Conservation (phyloP, 768 basidiomycete species). For the Rhodotorula kratochvilovae region DNA sequence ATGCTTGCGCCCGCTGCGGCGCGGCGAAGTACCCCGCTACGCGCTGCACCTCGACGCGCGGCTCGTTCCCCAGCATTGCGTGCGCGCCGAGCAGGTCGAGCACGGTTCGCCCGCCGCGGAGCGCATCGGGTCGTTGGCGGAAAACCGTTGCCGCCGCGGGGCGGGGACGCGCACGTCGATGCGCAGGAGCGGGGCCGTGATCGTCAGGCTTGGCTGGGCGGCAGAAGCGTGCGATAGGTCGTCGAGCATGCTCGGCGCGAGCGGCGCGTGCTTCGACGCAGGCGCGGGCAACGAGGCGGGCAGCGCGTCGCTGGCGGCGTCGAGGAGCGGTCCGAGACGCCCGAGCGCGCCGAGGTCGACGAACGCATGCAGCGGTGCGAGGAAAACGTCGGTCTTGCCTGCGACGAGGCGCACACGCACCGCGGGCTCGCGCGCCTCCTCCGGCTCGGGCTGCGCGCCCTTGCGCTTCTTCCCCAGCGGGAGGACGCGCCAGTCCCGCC, state of each 20-base stretch:
- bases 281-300: neutral
- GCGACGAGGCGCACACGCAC: neutral
- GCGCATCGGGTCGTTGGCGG: neutral
- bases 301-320: slow-evolving; percentile 33
- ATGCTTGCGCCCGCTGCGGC: neutral
- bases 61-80: neutral
- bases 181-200: neutral
- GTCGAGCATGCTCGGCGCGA: neutral
- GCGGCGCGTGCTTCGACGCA: neutral
- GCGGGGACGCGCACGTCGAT: slow-evolving; percentile 7
- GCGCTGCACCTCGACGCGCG: neutral
- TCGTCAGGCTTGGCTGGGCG: neutral
- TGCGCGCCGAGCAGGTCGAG: neutral
- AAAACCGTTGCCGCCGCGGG: neutral
- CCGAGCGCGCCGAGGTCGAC: slow-evolving; percentile 42
- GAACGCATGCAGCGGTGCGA: slow-evolving; percentile 45
- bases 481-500: neutral
- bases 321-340: slow-evolving; percentile 43
- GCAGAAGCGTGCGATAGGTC: neutral
- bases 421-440: neutral
- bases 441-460: neutral
- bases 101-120: neutral
- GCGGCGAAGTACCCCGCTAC: neutral
- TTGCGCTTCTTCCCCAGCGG: neutral
- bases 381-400: neutral